These are phyloP conservation scores for Neopestalotiopsis clavispora DNA, from an alignment of 2,329 filamentous ascomycete genomes.

Conservation along the genomic window DNA sequence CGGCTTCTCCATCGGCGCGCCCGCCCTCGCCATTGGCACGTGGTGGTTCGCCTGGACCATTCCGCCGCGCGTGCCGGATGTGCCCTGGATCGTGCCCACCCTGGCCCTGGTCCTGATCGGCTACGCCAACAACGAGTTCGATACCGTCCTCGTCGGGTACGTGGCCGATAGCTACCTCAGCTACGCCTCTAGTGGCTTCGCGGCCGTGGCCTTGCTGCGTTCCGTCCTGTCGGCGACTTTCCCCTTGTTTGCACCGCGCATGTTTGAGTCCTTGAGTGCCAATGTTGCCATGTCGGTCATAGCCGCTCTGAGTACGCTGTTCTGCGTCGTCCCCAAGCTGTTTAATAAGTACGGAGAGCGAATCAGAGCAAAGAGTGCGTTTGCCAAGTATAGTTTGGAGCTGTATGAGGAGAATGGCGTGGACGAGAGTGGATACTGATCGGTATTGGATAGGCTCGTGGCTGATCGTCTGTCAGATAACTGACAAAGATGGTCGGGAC, in stretches of 20 bases:
- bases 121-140: conserved; percentile 45
- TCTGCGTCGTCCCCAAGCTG: conserved; percentile 26
- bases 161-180: conserved; percentile 32
- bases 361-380: conserved; percentile 28
- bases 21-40: conserved; percentile 46
- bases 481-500: background rate
- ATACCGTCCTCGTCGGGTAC: conserved; percentile 31
- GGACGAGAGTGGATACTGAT: conserved; percentile 4
- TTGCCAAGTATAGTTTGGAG: conserved; percentile 30
- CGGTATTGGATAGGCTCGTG: background rate
- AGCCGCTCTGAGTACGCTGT: conserved; percentile 24
- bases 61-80: conserved; percentile 38
- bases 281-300: conserved; percentile 30
- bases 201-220: conserved; percentile 30
- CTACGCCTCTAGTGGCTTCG: conserved; percentile 31
- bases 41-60: conserved; percentile 54
- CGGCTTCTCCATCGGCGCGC: conserved; percentile 50
- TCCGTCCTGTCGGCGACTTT: conserved; percentile 30
- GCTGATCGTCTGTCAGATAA: background rate
- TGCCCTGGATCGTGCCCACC: conserved; percentile 45
- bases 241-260: conserved; percentile 29
- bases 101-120: conserved; percentile 48
- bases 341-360: conserved; percentile 28
- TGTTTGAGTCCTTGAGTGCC: conserved; percentile 27
- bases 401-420: conserved; percentile 3